phyloP scores from a whole-genome alignment of 2,329 filamentous ascomycete species.

The Beauveria bassiana region DNA sequence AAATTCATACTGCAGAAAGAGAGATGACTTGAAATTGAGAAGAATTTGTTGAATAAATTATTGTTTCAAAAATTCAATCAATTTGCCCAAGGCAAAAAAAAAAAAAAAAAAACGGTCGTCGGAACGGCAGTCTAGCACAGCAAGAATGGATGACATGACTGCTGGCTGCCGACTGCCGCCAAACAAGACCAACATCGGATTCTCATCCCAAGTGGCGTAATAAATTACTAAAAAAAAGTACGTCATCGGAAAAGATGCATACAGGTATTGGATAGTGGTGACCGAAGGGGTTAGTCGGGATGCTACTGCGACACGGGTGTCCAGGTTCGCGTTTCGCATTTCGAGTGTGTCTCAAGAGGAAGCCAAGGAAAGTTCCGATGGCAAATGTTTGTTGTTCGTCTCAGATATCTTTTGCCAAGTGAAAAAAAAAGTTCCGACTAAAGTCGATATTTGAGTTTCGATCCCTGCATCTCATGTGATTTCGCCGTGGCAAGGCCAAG shows the following conservation, averaged over 20 bases:
- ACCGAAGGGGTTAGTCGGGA: background rate
- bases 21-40: too few species aligned
- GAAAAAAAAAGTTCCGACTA: background rate
- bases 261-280: background rate
- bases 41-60: background rate
- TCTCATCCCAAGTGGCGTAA: background rate
- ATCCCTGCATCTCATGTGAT: background rate
- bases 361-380: background rate
- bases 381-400: background rate
- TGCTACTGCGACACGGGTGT: conserved; percentile 3
- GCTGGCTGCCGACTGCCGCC: background rate
- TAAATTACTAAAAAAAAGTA: background rate
- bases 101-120: too few species aligned
- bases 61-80: background rate
- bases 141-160: background rate
- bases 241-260: background rate
- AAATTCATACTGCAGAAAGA: background rate
- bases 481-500: background rate
- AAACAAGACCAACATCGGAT: background rate
- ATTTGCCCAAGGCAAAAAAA: background rate
- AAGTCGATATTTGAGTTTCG: background rate
- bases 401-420: background rate
- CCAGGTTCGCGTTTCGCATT: background rate
- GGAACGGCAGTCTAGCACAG: background rate
- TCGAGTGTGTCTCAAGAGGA: conserved; percentile 3